A percentile compares a stretch with the other conserved stretches of the same genome.
phyloP scores from a whole-genome alignment of 1,284 basidiomycete species.

The Testicularia cyperi region DNA sequence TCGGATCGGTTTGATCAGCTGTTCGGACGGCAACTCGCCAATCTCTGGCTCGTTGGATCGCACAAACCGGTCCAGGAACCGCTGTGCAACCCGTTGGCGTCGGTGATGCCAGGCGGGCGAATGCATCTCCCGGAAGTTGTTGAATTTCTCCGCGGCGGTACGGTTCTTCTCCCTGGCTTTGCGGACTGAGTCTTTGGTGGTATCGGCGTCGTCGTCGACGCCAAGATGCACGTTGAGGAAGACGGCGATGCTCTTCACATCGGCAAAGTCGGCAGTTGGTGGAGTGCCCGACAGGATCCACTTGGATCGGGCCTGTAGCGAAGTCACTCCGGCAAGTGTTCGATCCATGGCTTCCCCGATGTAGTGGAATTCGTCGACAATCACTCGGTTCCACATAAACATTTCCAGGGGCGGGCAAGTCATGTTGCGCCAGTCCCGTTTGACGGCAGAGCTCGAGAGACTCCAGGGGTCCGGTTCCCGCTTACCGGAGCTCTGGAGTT shows the following conservation, averaged over 20 bases:
- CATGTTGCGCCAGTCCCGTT: conserved; percentile 76
- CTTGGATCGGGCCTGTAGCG: conserved; percentile 74
- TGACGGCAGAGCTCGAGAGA: conserved; percentile 68
- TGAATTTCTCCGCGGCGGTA: conserved; percentile 88
- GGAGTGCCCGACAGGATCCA: conserved; percentile 98
- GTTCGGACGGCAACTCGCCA: conserved; percentile 82
- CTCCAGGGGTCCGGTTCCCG: conserved; percentile 66
- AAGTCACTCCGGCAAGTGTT: conserved; percentile 75
- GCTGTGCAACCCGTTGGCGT: conserved; percentile 78
- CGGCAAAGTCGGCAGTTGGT: conserved; percentile 84
- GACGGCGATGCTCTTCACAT: conserved; percentile 71
- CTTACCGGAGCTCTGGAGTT: conserved; percentile 22
- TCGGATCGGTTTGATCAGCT: conserved; percentile 70
- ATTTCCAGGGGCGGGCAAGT: conserved; percentile 81
- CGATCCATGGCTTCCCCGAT: conserved; percentile 69
- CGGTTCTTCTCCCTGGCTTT: conserved; percentile 80
- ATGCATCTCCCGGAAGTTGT: conserved; percentile 92
- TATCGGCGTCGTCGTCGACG: conserved; percentile 77
- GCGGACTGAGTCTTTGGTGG: conserved; percentile 63
- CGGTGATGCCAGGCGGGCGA: conserved; percentile 88
- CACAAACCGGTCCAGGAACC: conserved; percentile 65
- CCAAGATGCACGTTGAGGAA: conserved; percentile 52
- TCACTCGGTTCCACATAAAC: conserved; percentile 73
- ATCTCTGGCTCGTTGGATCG: conserved; percentile 90
- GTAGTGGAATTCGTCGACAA: conserved; percentile 95